Evolutionary conservation across 495 filamentous ascomycete genomes (phyloP), one percentile per base, ranked within the genome.

Genomic region (Mytilinidion resinicola): DNA sequence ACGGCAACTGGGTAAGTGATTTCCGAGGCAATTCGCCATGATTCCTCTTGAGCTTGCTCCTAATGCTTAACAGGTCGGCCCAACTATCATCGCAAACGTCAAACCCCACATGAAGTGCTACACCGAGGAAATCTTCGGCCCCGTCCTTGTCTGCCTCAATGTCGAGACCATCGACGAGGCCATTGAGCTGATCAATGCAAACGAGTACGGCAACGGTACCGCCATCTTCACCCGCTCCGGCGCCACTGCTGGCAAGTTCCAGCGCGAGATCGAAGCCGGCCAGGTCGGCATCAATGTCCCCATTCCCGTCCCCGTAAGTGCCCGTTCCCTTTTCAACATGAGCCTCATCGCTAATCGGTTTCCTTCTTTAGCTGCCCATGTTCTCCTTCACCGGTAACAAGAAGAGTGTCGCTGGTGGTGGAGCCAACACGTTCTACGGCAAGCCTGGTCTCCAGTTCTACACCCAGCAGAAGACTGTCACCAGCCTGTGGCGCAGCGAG

Each of bases 351-450:
- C 6, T 20, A 17, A 14, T 12, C 5, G 9, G 17, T 7, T 9
- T 34, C 0, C 12, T 42, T 21, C 1, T n/a, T 9, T 21, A 64
- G 56, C 60, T 67, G 17, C 64, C 92, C 66, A 95, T 96, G 88
- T 98, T 96, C 76, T 88, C 83, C 52, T 98, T 98, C 76, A 98
- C 93, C 17, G 93, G 93, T 53, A 98, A 97, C 75, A 98, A 98
- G 85, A 90, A 87, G 78, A 91, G 87, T 69, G 80, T 98, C 48
- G 93, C 93, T 0, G 93, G 93, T 39, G 90, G 91, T 20, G 92
- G 93, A 55, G 91, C 88, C 39, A 96, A 85, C 74, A 92, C 89
- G 9, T 98, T 98, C 69, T 98, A 98, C 67, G 93, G 93, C 52
- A 87, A 90, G 73, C 86, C 90, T 14, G 93, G 92, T 4, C 64